Conservation (phyloP, 2,329 filamentous ascomycete genomes). For the Colletotrichum spinosum region DNA sequence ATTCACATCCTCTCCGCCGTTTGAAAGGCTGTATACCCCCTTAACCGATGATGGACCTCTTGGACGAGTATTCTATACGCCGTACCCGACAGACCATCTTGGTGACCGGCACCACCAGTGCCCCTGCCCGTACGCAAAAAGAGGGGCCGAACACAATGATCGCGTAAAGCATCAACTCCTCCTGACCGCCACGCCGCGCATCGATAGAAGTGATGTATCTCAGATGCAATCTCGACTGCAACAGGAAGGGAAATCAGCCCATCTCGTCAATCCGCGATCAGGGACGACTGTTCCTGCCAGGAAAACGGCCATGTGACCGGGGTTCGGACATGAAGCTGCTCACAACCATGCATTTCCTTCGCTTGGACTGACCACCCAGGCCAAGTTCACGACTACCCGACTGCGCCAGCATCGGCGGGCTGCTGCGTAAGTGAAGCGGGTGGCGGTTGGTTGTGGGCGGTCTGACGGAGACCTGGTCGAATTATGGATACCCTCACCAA, state of each 20-base stretch:
- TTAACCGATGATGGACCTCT: too few relatives aligned
- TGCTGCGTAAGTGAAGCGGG: constrained; percentile 15
- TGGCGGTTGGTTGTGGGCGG: constrained; percentile 18
- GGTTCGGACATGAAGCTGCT: constrained; percentile 10
- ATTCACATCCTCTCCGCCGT: too few relatives aligned
- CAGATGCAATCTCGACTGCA: constrained; percentile 3
- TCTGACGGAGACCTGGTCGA: background rate
- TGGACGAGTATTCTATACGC: too few relatives aligned
- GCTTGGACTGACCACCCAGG: constrained; percentile 2
- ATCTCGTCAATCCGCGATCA: constrained; percentile 25
- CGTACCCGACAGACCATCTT: too few relatives aligned
- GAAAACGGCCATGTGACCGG: constrained; percentile 15
- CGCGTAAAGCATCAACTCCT: background rate
- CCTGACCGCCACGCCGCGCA: background rate
- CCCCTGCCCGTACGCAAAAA: background rate
- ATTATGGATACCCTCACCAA: constrained; percentile 16
- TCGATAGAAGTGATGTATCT: background rate
- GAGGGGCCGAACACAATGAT: background rate
- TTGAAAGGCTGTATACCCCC: too few relatives aligned
- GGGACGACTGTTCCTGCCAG: background rate
- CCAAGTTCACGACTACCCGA: constrained; percentile 4
- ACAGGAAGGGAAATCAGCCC: constrained; percentile 17
- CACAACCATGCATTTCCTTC: background rate
- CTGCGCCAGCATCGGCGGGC: constrained; percentile 13
- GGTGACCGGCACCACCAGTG: too few relatives aligned